phyloP scores from a whole-genome alignment of 2,329 filamentous ascomycete genomes.

The Nothopassalora personata region DNA sequence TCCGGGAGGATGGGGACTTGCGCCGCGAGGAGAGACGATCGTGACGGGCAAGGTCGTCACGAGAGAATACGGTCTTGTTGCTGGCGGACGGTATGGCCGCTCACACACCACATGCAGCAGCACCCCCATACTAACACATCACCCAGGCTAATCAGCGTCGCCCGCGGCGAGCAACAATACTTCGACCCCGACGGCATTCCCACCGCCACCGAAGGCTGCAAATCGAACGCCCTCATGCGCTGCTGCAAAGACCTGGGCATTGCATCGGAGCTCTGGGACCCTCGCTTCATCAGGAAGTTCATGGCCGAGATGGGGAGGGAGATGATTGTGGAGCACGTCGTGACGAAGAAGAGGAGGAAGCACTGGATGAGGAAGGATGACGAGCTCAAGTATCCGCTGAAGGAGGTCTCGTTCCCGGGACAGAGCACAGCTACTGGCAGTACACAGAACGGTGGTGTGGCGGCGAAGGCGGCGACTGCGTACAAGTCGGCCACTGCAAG shows the following conservation, averaged over 20 bases:
- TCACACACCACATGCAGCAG: background rate
- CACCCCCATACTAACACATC: slow-evolving; percentile 1
- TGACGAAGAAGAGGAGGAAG: slow-evolving; percentile 83
- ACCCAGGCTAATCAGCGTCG: slow-evolving; percentile 77
- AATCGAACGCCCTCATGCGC: slow-evolving; percentile 94
- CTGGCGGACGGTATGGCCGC: slow-evolving; percentile 68
- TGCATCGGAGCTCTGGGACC: slow-evolving; percentile 94
- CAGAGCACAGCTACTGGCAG: background rate
- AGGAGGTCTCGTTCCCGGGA: slow-evolving; percentile 37
- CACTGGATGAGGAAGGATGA: slow-evolving; percentile 83
- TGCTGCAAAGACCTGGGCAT: slow-evolving; percentile 98
- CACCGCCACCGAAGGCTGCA: slow-evolving; percentile 92
- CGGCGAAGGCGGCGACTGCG: background rate
- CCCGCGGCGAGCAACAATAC: slow-evolving; percentile 90
- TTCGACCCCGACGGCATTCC: slow-evolving; percentile 86
- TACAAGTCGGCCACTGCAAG: background rate
- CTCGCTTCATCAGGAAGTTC: slow-evolving; percentile 79
- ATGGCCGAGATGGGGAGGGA: slow-evolving; percentile 69
- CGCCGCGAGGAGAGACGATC: slow-evolving; percentile 77
- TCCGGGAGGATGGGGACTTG: slow-evolving; percentile 91
- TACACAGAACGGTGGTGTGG: background rate
- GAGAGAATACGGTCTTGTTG: slow-evolving; percentile 87
- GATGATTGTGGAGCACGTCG: slow-evolving; percentile 81
- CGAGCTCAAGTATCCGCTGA: slow-evolving; percentile 60
- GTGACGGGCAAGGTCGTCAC: slow-evolving; percentile 78